phyloP scores from a whole-genome alignment of 148 eudicot species.

The Chenopodium album region DNA sequence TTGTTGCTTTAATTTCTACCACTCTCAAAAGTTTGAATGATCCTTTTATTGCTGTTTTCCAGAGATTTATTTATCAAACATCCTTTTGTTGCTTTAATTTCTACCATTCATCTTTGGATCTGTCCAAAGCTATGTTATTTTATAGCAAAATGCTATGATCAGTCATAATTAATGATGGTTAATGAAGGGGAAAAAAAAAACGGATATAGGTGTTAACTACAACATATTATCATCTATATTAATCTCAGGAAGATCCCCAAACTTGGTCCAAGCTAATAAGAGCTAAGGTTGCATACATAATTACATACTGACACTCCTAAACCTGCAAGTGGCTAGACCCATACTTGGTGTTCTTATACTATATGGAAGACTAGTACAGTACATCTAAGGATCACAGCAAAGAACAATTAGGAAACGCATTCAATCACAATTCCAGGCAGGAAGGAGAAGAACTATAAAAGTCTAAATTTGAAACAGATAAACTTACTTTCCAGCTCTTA shows the following conservation, averaged over 20 bases:
- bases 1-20: too few relatives aligned
- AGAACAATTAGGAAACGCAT: background rate
- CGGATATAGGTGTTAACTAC: background rate
- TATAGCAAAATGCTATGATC: background rate
- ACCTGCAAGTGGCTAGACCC: background rate
- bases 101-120: too few relatives aligned
- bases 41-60: too few relatives aligned
- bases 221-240: background rate
- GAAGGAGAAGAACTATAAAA: background rate
- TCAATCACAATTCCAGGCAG: background rate
- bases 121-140: too few relatives aligned
- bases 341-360: background rate
- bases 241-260: background rate
- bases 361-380: background rate
- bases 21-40: too few relatives aligned
- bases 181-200: background rate
- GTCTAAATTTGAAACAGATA: background rate
- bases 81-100: too few relatives aligned
- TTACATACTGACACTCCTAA: background rate
- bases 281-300: background rate
- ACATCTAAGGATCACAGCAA: background rate
- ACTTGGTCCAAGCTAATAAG: background rate
- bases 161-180: background rate
- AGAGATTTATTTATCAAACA: too few relatives aligned
- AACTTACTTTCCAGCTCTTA: slow-evolving; percentile 92